Evolutionary conservation across 345 rosid species (phyloP).

Genomic region (Hibiscus mutabilis): DNA sequence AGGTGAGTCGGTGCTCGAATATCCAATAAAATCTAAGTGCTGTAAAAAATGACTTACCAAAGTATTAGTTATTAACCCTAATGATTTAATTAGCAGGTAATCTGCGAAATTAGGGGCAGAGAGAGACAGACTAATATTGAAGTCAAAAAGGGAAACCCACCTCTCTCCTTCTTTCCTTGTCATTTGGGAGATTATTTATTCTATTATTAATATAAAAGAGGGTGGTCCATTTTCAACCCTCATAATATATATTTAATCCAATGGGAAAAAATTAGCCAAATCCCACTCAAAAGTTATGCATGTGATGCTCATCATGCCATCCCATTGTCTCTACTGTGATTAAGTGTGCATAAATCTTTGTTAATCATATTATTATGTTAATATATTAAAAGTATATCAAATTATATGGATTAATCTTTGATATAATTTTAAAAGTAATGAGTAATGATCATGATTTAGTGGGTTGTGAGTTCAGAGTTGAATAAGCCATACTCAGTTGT

Average conservation of each 20-base stretch:
- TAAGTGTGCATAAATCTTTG: constrained; percentile 12
- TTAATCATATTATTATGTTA: background rate
- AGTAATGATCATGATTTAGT: constrained; percentile 20
- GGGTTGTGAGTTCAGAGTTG: background rate
- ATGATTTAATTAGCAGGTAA: constrained; percentile 14
- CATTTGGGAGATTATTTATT: background rate
- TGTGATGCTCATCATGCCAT: constrained; percentile 51
- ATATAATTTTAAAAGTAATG: constrained; percentile 9
- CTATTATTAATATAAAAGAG: background rate
- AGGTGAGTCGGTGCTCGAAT: background rate
- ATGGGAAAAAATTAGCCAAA: constrained; percentile 5
- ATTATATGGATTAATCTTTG: background rate
- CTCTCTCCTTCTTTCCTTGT: background rate
- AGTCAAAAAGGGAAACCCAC: constrained; percentile 22
- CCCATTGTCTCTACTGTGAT: constrained; percentile 49
- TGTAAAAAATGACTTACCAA: background rate
- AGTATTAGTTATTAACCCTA: background rate
- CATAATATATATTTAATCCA: background rate
- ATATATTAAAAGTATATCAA: background rate
- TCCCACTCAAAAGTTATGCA: constrained; percentile 44
- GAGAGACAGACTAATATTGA: constrained; percentile 11
- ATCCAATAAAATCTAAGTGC: background rate
- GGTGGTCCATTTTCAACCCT: background rate
- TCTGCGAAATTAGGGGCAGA: constrained; percentile 9
- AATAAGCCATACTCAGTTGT: background rate